Evolutionary conservation across 148 eudicot species (phyloP).

Genomic region (Nepenthes gracilis): DNA sequence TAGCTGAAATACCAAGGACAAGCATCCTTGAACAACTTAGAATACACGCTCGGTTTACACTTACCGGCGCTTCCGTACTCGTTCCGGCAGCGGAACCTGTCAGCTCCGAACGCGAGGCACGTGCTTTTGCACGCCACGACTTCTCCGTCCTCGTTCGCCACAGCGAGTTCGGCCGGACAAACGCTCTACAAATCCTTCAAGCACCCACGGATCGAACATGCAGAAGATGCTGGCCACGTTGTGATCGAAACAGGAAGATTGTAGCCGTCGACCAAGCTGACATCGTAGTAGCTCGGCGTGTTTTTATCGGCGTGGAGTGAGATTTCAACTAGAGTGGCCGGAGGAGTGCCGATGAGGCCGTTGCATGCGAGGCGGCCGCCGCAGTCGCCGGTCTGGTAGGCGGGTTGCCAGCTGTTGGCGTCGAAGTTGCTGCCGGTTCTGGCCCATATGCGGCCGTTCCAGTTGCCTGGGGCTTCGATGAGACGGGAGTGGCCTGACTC

Average conservation of each 20-base stretch:
- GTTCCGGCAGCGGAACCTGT: constrained; percentile 29
- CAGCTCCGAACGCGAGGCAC: constrained; percentile 20
- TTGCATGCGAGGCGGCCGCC: constrained; percentile 8
- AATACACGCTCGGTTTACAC: constrained; percentile 13
- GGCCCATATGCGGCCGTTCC: constrained; percentile 81
- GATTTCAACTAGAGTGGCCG: constrained; percentile 22
- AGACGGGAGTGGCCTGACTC: constrained; percentile 17
- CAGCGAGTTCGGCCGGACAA: constrained; percentile 21
- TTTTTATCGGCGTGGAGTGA: constrained; percentile 7
- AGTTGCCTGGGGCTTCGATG: constrained; percentile 26
- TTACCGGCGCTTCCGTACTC: constrained; percentile 9
- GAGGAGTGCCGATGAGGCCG: constrained; percentile 7
- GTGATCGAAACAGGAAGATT: constrained; percentile 15
- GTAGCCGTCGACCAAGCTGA: constrained; percentile 32
- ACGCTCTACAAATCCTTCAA: constrained; percentile 15
- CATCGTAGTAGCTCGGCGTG: constrained; percentile 21
- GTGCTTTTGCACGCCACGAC: constrained; percentile 42
- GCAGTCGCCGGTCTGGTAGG: constrained; percentile 70
- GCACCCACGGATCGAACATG: constrained; percentile 8
- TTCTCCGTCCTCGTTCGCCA: constrained; percentile 3
- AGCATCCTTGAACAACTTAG: constrained; percentile 6
- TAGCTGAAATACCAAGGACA: constrained; percentile 15
- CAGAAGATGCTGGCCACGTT: background rate
- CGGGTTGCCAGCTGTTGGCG: constrained; percentile 28
- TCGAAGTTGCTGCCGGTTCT: constrained; percentile 44